Conservation (phyloP, 2,329 filamentous ascomycete species). For the Epichloe aotearoae region DNA sequence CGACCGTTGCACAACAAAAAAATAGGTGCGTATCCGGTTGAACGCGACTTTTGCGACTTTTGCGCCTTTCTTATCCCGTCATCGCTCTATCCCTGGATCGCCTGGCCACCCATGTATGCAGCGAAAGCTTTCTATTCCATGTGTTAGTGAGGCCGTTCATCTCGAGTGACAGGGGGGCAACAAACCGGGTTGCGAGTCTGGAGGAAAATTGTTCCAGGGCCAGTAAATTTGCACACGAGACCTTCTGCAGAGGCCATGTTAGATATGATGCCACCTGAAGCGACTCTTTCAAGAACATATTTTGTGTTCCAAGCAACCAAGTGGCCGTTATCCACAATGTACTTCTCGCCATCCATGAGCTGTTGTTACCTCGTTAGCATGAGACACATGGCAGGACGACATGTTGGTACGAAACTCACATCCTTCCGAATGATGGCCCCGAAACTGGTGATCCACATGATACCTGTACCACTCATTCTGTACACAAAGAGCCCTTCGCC, state of each 20-base stretch:
- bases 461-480: slow-evolving; percentile 65
- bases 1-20: background rate
- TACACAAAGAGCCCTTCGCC: slow-evolving; percentile 89
- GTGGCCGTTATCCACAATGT: slow-evolving; percentile 87
- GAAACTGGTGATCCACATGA: slow-evolving; percentile 85
- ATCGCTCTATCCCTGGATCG: slow-evolving; percentile 17
- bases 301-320: slow-evolving; percentile 95
- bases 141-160: background rate
- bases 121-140: slow-evolving; percentile 33
- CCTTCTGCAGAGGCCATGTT: slow-evolving; percentile 71
- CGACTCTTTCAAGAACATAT: slow-evolving; percentile 79
- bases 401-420: slow-evolving; percentile 30
- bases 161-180: slow-evolving; percentile 13
- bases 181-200: slow-evolving; percentile 73
- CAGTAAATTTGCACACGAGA: slow-evolving; percentile 86
- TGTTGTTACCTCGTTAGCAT: slow-evolving; percentile 10
- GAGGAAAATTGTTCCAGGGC: slow-evolving; percentile 80
- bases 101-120: slow-evolving; percentile 37
- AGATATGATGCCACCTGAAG: slow-evolving; percentile 89
- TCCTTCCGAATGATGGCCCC: slow-evolving; percentile 93
- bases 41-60: background rate
- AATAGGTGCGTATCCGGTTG: background rate
- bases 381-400: background rate
- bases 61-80: background rate
- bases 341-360: slow-evolving; percentile 61